Evolutionary conservation across 768 basidiomycete genomes (phyloP).

Genomic region (Psilocybe sp.): DNA sequence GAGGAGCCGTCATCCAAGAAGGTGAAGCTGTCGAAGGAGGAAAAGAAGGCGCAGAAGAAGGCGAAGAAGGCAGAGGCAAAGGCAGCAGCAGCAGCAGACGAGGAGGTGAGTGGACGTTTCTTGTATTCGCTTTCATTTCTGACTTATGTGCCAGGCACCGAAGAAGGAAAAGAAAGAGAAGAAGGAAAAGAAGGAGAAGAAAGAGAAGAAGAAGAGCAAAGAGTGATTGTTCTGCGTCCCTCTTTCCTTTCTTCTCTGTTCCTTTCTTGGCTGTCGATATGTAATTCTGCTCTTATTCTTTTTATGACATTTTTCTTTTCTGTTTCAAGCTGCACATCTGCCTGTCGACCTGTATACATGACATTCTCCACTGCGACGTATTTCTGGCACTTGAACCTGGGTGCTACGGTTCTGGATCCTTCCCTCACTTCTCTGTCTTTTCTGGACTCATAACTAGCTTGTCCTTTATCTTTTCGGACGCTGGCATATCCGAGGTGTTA

Average conservation of each 20-base stretch:
- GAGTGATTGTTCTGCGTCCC: constrained; percentile 19
- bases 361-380: not conserved
- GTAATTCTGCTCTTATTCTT: constrained; percentile 12
- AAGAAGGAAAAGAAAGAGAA: constrained; percentile 60
- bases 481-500: not conserved
- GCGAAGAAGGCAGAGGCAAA: constrained; percentile 67
- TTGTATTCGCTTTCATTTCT: constrained; percentile 1
- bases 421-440: not conserved
- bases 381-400: not conserved
- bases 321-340: not conserved
- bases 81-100: constrained; percentile 41
- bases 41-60: constrained; percentile 83
- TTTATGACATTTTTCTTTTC: constrained; percentile 7
- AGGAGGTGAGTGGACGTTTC: constrained; percentile 13
- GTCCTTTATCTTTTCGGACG: constrained; percentile 2
- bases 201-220: constrained; percentile 38
- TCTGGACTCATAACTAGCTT: not conserved
- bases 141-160: constrained; percentile 26
- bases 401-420: not conserved
- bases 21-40: constrained; percentile 77
- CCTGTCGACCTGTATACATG: not conserved
- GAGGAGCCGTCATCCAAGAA: constrained; percentile 59
- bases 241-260: constrained; percentile 15
- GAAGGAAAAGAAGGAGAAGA: constrained; percentile 43
- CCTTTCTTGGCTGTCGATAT: constrained; percentile 1